phyloP scores from a whole-genome alignment of 169 alveolate species.

The Plasmodium reichenowi region DNA sequence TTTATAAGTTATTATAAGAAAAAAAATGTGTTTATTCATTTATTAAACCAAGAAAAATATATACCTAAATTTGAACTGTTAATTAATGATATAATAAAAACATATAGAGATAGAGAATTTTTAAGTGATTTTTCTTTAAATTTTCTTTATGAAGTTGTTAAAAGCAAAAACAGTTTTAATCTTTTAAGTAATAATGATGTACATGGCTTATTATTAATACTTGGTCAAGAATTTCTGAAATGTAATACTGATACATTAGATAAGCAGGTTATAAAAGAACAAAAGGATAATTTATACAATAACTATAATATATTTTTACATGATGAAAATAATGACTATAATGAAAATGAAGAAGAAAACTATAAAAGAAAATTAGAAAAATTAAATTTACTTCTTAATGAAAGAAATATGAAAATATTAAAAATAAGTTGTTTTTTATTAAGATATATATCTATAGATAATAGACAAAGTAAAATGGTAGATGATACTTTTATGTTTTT shows the following conservation, averaged over 20 bases:
- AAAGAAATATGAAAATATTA: conserved; percentile 44
- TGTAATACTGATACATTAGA: neutral
- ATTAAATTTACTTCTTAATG: conserved; percentile 1
- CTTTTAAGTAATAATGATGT: conserved; percentile 11
- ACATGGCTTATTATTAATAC: conserved; percentile 17
- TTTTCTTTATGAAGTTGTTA: conserved; percentile 15
- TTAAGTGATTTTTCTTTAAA: conserved; percentile 63
- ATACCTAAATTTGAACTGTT: neutral
- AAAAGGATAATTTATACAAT: neutral
- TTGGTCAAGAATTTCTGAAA: conserved; percentile 52
- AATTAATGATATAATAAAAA: conserved; percentile 52
- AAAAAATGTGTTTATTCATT: conserved; percentile 21
- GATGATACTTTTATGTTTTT: conserved; percentile 39
- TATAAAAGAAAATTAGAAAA: too few species aligned
- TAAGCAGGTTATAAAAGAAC: neutral
- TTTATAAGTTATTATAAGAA: conserved; percentile 10
- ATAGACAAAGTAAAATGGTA: conserved; percentile 11
- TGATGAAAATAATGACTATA: too few species aligned
- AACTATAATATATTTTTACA: too few species aligned
- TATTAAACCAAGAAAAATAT: conserved; percentile 33
- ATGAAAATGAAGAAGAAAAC: too few species aligned
- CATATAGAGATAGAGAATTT: conserved; percentile 31
- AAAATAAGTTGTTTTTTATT: conserved; percentile 53
- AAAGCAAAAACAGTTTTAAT: neutral
- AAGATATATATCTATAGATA: conserved; percentile 17